A percentile compares a stretch with the other conserved stretches of the same genome.
Evolutionary conservation across 495 filamentous ascomycete species (phyloP).

Genomic region (Neurospora tetraspora): DNA sequence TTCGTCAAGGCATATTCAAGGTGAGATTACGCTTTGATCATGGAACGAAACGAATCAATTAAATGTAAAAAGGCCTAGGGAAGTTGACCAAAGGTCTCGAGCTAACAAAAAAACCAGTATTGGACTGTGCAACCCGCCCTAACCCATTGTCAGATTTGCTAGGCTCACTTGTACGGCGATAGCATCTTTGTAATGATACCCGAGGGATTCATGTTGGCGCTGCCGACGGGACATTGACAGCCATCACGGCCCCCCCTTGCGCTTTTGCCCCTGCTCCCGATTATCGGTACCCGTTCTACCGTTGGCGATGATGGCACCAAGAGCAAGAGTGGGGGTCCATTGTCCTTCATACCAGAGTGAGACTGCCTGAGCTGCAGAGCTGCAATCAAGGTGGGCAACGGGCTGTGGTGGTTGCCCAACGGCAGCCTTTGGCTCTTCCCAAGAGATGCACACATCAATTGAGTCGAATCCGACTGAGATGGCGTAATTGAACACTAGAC

Average conservation of each 20-base stretch:
- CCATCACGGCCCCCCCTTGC: background rate
- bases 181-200: background rate
- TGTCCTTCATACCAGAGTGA: background rate
- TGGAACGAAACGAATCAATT: too few relatives aligned
- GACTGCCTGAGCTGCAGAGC: background rate
- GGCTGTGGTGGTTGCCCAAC: background rate
- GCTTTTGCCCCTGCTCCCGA: background rate
- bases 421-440: background rate
- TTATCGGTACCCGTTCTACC: background rate
- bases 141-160: background rate
- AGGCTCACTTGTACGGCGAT: background rate
- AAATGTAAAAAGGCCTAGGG: too few relatives aligned
- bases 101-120: too few relatives aligned
- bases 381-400: background rate
- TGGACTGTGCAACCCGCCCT: too few relatives aligned
- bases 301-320: background rate
- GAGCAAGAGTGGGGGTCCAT: constrained; percentile 3
- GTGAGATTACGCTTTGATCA: too few relatives aligned
- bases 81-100: too few relatives aligned
- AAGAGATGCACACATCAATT: background rate
- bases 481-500: constrained; percentile 11
- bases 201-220: background rate
- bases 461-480: constrained; percentile 6
- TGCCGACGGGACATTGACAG: background rate
- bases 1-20: too few relatives aligned